Conservation (phyloP, 768 basidiomycete species). For the Naganishia antarctica region DNA sequence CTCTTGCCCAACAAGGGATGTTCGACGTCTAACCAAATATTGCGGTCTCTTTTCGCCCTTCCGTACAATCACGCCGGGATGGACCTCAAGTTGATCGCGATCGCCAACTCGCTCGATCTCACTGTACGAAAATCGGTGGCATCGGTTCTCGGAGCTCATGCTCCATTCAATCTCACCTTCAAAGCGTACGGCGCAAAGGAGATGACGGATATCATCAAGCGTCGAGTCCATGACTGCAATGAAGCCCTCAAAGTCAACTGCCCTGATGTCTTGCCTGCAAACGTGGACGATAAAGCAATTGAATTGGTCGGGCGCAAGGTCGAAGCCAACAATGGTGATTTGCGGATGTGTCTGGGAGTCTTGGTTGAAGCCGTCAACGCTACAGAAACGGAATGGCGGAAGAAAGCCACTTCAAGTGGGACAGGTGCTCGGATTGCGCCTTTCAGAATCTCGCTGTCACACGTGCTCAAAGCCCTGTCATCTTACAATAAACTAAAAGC, state of each 20-base stretch:
- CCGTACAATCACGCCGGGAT: slow-evolving; percentile 30
- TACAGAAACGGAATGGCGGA: slow-evolving; percentile 47
- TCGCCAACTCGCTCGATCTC: slow-evolving; percentile 50
- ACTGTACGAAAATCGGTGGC: slow-evolving; percentile 45
- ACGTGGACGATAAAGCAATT: slow-evolving; percentile 47
- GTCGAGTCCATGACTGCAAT: slow-evolving; percentile 36
- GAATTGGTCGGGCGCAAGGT: slow-evolving; percentile 48
- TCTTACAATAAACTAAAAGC: slow-evolving; percentile 44
- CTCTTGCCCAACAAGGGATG: slow-evolving; percentile 43
- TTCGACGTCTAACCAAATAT: slow-evolving; percentile 35
- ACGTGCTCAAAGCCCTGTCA: slow-evolving; percentile 47
- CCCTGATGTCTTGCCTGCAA: slow-evolving; percentile 27
- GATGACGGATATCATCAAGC: slow-evolving; percentile 44
- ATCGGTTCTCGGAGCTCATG: slow-evolving; percentile 36
- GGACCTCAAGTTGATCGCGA: slow-evolving; percentile 46
- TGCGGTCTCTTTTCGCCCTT: slow-evolving; percentile 46
- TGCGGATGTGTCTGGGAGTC: slow-evolving; percentile 47
- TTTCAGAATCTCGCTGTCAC: slow-evolving; percentile 42
- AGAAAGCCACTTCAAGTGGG: slow-evolving; percentile 25
- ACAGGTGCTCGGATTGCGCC: slow-evolving; percentile 25
- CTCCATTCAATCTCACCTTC: slow-evolving; percentile 45
- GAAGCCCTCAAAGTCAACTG: slow-evolving; percentile 1
- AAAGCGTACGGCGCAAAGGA: slow-evolving; percentile 45
- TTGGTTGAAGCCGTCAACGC: slow-evolving; percentile 42
- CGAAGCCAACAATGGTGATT: slow-evolving; percentile 49